Evolutionary conservation across 495 filamentous ascomycete species (phyloP).

Genomic region (Oleoguttula mirabilis): DNA sequence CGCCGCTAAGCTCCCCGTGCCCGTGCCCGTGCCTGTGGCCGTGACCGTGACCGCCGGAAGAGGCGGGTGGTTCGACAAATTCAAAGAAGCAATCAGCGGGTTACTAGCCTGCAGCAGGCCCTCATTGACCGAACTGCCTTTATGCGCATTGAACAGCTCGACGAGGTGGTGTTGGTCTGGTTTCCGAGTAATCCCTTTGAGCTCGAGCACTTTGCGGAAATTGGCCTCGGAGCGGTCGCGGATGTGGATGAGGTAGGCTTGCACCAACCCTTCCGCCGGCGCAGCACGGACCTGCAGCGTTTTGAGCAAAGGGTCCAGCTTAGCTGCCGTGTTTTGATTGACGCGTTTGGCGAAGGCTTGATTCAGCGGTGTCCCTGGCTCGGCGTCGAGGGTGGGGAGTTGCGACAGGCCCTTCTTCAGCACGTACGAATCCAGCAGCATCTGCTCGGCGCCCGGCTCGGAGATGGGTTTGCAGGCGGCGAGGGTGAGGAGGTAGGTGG

Average conservation of each 20-base stretch:
- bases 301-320: constrained; percentile 86
- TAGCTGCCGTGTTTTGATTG: constrained; percentile 66
- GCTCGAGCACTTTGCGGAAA: constrained; percentile 90
- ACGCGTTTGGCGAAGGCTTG: constrained; percentile 76
- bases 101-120: constrained; percentile 48
- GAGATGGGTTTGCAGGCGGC: constrained; percentile 82
- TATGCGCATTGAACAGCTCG: constrained; percentile 80
- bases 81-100: constrained; percentile 49
- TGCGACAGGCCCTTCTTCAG: constrained; percentile 71
- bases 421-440: constrained; percentile 89
- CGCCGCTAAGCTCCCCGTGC: constrained; percentile 9
- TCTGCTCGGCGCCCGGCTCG: constrained; percentile 93
- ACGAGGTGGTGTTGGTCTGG: constrained; percentile 71
- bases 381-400: constrained; percentile 47
- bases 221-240: constrained; percentile 48
- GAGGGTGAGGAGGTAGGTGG: constrained; percentile 66
- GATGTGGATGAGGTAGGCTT: constrained; percentile 63
- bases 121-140: constrained; percentile 44
- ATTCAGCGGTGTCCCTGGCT: constrained; percentile 25
- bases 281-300: constrained; percentile 88
- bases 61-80: constrained; percentile 31
- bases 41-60: background rate
- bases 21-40: too few relatives aligned
- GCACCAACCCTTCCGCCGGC: constrained; percentile 85
- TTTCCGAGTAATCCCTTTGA: constrained; percentile 35